Evolutionary conservation across 164 flowering plant genomes (phyloP), one percentile per base, ranked within the genome.

Genomic region (Umbellularia californica): DNA sequence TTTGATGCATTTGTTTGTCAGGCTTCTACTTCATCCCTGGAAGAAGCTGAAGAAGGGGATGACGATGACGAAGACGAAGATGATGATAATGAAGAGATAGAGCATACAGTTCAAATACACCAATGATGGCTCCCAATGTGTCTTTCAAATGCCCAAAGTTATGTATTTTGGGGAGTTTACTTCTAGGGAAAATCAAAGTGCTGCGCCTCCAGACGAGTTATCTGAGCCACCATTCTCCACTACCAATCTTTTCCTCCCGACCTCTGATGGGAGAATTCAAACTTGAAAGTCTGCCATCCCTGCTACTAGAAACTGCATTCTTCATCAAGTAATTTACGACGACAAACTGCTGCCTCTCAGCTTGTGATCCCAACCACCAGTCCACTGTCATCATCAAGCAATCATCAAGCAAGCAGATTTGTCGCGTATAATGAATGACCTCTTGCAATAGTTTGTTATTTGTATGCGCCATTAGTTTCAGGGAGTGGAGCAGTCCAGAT

Each of bases 61-160:
- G 66, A 64, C 1, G 67, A n/a, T 24, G 67, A 64, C 0, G 69
- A 66, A 3, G 41, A 33, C 6, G 41, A 41, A 30, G 69, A 27
- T 3, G 35, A 27, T 2, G 69, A 30, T 3, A n/a, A 17, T 41
- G 52, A 69, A 41, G 55, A 41, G 22, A 1, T 20, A 41, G 24
- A 41, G 23, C 71, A 69, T 69, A 69, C 71, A 47, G 24, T 69
- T 69, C 58, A 41, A 69, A 41, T 69, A 69, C 55, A 50, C 22
- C 35, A 67, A 17, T 22, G 28, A 27, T 25, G 35, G 28, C 3
- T 10, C 1, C n/a, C 35, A 12, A 10, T 23, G 13, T 10, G 1
- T 25, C 14, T 66, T 55, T 55, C 60, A 19, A 55, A 17, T 55
- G 1, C 60, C n/a, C n/a, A 14, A 15, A 55, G 60, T 20, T 3